Evolutionary conservation across 1,284 basidiomycete species (phyloP), one percentile per base, ranked within the genome.

Genomic region (Cryptococcus neoformans): DNA sequence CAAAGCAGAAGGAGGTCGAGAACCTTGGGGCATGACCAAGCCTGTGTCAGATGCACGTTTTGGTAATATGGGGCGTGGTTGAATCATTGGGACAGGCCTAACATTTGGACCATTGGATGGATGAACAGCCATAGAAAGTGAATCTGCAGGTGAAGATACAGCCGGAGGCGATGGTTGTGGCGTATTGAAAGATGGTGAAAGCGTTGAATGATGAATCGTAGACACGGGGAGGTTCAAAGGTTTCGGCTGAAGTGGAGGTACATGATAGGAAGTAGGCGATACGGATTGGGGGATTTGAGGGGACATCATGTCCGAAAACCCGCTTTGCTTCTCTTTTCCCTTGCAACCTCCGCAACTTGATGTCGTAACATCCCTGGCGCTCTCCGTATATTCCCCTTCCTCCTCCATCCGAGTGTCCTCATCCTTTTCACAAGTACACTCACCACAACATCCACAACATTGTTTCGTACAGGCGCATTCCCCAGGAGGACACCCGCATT

Each of bases 361-460:
- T 17, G 55, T 44, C n/a, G 44, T 44, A 34, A 45, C 37, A n/a
- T 28, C 28, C 28, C 28, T 4, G 28, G 44, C 37, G 6, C 44
- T 7, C 5, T n/a, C 17, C n/a, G 44, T 8, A 12, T 41, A 35
- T 4, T 36, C 49, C 12, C 35, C 40, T 9, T 37, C 45, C 3
- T 46, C 56, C 8, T 21, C 38, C 60, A 59, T 62, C 17, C 53
- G 54, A 6, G 60, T 53, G 48, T 66, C 55, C 48, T 69, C 69
- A 9, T 64, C 69, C 44, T 69, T 66, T 9, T 62, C 71, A 49
- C 76, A 78, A 10, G 65, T 62, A 57, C 76, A 78, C 36, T 68
- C 60, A 6, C 66, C 58, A 54, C 76, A 78, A 58, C 77, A 79
- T 8, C 77, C 77, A 56, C 78, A 79, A 59, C 77, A 78, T 5